Base-by-base conservation (phyloP, 176 grass and related monocot genomes). In the Aegilops bicornis region DNA sequence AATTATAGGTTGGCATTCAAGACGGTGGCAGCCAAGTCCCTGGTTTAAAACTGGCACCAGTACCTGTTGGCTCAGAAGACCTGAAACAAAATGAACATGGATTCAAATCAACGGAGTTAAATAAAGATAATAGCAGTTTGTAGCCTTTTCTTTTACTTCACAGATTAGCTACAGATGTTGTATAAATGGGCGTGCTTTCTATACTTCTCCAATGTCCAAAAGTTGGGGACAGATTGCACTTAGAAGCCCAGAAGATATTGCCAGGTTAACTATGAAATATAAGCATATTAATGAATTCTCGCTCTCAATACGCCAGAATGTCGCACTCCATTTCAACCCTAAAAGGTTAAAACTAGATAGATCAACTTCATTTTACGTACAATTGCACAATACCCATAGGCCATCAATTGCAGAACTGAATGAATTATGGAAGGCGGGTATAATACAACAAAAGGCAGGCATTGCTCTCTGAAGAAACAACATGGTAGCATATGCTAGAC, bases 21-120 rank as follows among this genome's bases (percentile, higher is more conserved):
- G 88, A 70, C 5, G 93, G 93, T 64, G 93, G 93, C n/a, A 91
- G 88, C 93, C 93, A 95, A 48, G 88, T 91, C 36, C 93, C 93
- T 56, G 86, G 93, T 70, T 92, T 86, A 62, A 85, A 95, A 8
- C 31, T 76, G 45, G 79, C 39, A 50, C 88, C 93, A 14, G 86
- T 87, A 29, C 93, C 93, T 22, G 90, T 82, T 69, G 93, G 90
- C 22, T 95, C 90, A 0, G 90, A 76, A 56, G 77, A 71, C 84
- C 93, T 95, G 86, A 89, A 85, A 64, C 20, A 62, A 63, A 50
- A 84, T 4, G 65, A 27, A 16, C 25, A 63, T 43, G 3, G 62
- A 1, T 73, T 64, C 10, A 79, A 37, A 36, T 17, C 70, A 65
- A 50, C 6, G 8, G 35, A 64, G 5, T 83, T 6, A 79, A 62